Percentiles rank a stretch among this genome's conserved stretches.
Conservation (phyloP, 2,329 filamentous ascomycete species). For the Scolecobasidium constrictum region DNA sequence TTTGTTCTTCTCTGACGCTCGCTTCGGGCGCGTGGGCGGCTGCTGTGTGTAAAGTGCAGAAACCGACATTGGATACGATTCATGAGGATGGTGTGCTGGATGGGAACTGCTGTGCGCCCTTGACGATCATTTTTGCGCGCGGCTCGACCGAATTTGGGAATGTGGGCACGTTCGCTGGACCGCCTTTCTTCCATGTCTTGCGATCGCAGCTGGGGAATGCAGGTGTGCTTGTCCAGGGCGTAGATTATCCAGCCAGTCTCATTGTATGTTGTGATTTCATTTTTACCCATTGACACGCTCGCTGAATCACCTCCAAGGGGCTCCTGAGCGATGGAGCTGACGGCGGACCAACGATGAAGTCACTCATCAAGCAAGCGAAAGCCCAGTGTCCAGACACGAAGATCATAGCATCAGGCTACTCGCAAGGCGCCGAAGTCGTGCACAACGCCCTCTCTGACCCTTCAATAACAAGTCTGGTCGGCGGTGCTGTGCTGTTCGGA, state of each 20-base stretch:
- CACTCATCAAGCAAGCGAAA: conserved; percentile 16
- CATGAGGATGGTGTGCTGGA: conserved; percentile 30
- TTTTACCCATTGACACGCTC: not conserved
- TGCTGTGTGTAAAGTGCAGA: not conserved
- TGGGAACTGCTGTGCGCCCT: conserved; percentile 18
- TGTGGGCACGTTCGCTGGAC: conserved; percentile 31
- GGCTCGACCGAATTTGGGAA: conserved; percentile 26
- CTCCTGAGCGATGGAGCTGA: conserved; percentile 18
- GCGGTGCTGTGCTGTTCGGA: conserved; percentile 7
- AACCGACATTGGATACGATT: conserved; percentile 10
- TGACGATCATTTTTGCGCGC: conserved; percentile 10
- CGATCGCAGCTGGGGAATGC: conserved; percentile 18
- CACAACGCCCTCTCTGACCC: conserved; percentile 9
- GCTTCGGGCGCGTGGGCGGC: not conserved
- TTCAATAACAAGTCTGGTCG: not conserved
- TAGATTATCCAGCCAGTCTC: conserved; percentile 20
- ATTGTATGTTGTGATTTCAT: conserved; percentile 14
- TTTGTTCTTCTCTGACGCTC: not conserved
- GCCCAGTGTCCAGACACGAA: conserved; percentile 21
- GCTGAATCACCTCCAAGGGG: conserved; percentile 14
- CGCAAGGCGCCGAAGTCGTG: conserved; percentile 23
- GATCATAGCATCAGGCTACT: conserved; percentile 22
- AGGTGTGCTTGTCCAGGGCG: conserved; percentile 21
- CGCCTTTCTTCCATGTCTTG: conserved; percentile 22
- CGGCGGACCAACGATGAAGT: conserved; percentile 19